phyloP scores from a whole-genome alignment of 192 early-diverging fungal species.

The Linderina pennispora region DNA sequence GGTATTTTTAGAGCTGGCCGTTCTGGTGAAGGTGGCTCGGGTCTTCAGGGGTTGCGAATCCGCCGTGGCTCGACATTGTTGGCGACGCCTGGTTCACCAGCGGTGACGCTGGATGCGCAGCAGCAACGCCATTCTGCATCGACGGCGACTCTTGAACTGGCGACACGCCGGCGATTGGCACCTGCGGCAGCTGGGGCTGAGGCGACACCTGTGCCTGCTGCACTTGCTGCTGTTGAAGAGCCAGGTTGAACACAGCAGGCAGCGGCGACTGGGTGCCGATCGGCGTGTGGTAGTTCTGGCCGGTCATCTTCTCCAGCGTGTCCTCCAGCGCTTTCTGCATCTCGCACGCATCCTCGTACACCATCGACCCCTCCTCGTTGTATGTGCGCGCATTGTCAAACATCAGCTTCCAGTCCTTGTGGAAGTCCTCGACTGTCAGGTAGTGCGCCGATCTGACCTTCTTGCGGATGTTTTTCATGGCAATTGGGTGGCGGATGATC shows the following conservation, averaged over 20 bases:
- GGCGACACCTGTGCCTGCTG: background rate
- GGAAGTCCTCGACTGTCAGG: conserved; percentile 55
- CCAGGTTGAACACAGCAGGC: conserved; percentile 3
- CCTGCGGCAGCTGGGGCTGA: background rate
- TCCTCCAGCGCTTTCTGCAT: conserved; percentile 46
- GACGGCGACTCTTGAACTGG: too few relatives aligned
- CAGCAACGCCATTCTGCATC: too few relatives aligned
- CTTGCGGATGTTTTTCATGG: conserved; percentile 79
- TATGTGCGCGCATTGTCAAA: conserved; percentile 88
- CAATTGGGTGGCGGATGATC: conserved; percentile 80
- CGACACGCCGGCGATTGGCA: background rate
- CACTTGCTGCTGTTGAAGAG: conserved; percentile 5
- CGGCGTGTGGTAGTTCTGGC: conserved; percentile 14
- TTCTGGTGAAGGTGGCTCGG: too few relatives aligned
- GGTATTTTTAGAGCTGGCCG: too few relatives aligned
- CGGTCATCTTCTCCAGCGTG: conserved; percentile 15
- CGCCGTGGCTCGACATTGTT: too few relatives aligned
- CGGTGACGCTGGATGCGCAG: too few relatives aligned
- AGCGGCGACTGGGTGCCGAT: conserved; percentile 17
- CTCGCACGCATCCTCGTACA: conserved; percentile 78
- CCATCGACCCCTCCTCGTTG: conserved; percentile 84
- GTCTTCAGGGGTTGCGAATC: too few relatives aligned
- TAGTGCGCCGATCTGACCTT: conserved; percentile 69
- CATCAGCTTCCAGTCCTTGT: conserved; percentile 79
- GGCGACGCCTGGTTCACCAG: too few relatives aligned